Base-by-base conservation (phyloP, 2,329 filamentous ascomycete species). In the Chaetomiaceae sp. region DNA sequence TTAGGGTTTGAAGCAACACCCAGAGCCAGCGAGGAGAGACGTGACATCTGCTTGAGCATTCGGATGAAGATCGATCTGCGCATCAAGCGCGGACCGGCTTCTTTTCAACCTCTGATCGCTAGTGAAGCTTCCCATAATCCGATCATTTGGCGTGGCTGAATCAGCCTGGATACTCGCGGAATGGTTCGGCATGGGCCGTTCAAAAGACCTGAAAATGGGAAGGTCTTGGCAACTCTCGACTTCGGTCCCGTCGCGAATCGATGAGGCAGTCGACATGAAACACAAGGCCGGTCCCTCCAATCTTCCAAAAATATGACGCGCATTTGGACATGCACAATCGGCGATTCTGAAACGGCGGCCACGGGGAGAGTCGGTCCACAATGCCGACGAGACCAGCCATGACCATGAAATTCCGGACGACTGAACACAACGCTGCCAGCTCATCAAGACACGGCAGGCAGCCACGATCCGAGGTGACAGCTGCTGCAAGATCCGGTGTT, bases 211-310 rank as follows among this genome's bases (percentile, higher is more conserved):
- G 14, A 23, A 40, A 6, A 37, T 19, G 29, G 20, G 7, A 27
- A 38, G 33, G 19, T 51, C 48, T 52, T 47, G 50, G 50, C 50
- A 40, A 15, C 40, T 17, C 11, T 27, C 33, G 46, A n/a, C 46
- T 47, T n/a, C 12, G 22, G 45, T 23, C 45, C 20, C 31, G 39
- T 27, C 37, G 17, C 22, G 19, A 14, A 44, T 17, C 19, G 31
- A 29, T 8, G 46, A 29, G n/a, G 15, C 23, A n/a, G 29, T 20
- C 14, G 25, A 51, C 29, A 20, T 72, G 56, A 56, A 56, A 58
- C 53, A 39, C 48, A 38, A 42, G 39, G 12, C 19, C 19, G 15
- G 31, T 49, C 53, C 56, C 37, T 52, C 51, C 23, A 46, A 57
- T 57, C 46, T 59, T 46, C 51, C 43, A 54, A 53, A 56, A 56